These are phyloP conservation scores for Fusarium setosum DNA, from an alignment of 2,329 filamentous ascomycete species.

Conservation along the genomic window DNA sequence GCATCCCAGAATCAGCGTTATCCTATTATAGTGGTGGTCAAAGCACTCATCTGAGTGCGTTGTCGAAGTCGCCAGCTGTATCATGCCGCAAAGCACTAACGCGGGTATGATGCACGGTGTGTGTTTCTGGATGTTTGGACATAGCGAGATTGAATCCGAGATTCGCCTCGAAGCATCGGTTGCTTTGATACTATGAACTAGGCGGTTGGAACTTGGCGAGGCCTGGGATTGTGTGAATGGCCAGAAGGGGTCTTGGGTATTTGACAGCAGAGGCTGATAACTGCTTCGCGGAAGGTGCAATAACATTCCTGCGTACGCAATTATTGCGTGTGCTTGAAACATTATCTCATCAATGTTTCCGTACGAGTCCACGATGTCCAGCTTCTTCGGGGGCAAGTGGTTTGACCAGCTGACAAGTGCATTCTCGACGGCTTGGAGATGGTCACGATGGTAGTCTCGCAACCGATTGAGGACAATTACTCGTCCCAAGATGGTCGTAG, in stretches of 20 bases:
- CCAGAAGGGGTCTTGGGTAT: slow-evolving; percentile 21
- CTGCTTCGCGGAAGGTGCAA: slow-evolving; percentile 36
- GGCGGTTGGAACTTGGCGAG: slow-evolving; percentile 13
- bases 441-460: slow-evolving; percentile 26
- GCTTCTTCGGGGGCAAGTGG: slow-evolving; percentile 23
- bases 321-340: slow-evolving; percentile 37
- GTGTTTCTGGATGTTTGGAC: slow-evolving; percentile 33
- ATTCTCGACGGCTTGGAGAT: slow-evolving; percentile 36
- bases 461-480: slow-evolving; percentile 27
- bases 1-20: slow-evolving; percentile 25
- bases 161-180: slow-evolving; percentile 36
- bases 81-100: slow-evolving; percentile 27
- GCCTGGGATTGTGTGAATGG: slow-evolving; percentile 16
- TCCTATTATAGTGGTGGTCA: slow-evolving; percentile 37
- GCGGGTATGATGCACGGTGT: slow-evolving; percentile 35
- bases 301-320: slow-evolving; percentile 33
- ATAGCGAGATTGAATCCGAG: slow-evolving; percentile 34
- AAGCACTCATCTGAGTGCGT: slow-evolving; percentile 37
- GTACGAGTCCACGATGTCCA: slow-evolving; percentile 33
- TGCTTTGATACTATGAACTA: slow-evolving; percentile 37
- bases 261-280: slow-evolving; percentile 14
- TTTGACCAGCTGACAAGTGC: slow-evolving; percentile 36
- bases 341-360: slow-evolving; percentile 39
- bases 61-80: slow-evolving; percentile 32
- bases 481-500: slow-evolving; percentile 28